Conservation (phyloP, 2,329 filamentous ascomycete genomes). For the Colletotrichum agaves region DNA sequence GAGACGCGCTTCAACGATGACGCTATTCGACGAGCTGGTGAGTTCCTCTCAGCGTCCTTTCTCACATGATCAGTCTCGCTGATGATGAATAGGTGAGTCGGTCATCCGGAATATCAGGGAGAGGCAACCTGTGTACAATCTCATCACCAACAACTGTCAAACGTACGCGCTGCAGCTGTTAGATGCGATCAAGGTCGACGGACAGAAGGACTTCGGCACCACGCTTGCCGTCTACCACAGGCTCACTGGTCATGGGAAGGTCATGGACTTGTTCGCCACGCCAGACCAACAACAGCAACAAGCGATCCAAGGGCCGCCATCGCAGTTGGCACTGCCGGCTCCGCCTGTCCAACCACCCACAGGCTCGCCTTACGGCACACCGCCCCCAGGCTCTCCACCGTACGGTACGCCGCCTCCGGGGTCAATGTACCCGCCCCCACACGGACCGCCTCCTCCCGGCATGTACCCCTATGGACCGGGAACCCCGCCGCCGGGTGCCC, state of each 20-base stretch:
- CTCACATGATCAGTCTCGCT: not conserved
- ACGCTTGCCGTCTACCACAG: conserved; percentile 64
- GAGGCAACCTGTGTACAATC: conserved; percentile 62
- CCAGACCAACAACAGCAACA: conserved; percentile 43
- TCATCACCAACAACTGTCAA: conserved; percentile 71
- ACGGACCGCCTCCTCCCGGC: conserved; percentile 25
- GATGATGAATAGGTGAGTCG: conserved; percentile 54
- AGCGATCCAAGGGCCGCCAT: conserved; percentile 15
- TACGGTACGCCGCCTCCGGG: not conserved
- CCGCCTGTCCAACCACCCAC: conserved; percentile 55
- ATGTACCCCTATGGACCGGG: not conserved
- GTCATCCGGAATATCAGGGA: conserved; percentile 63
- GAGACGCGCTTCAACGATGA: conserved; percentile 66
- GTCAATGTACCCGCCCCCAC: not conserved
- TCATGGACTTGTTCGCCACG: conserved; percentile 61
- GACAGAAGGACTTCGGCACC: conserved; percentile 63
- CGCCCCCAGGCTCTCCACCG: conserved; percentile 38
- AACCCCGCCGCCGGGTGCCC: fast-evolving
- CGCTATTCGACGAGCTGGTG: conserved; percentile 59
- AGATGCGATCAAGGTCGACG: conserved; percentile 63
- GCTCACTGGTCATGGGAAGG: conserved; percentile 59
- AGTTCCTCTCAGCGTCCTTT: conserved; percentile 39
- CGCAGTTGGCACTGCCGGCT: conserved; percentile 52
- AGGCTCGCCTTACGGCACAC: conserved; percentile 36
- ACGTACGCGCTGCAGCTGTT: conserved; percentile 64